These are phyloP conservation scores for Platanthera guangdongensis DNA, from an alignment of 106 monocot species.

Conservation along the genomic window DNA sequence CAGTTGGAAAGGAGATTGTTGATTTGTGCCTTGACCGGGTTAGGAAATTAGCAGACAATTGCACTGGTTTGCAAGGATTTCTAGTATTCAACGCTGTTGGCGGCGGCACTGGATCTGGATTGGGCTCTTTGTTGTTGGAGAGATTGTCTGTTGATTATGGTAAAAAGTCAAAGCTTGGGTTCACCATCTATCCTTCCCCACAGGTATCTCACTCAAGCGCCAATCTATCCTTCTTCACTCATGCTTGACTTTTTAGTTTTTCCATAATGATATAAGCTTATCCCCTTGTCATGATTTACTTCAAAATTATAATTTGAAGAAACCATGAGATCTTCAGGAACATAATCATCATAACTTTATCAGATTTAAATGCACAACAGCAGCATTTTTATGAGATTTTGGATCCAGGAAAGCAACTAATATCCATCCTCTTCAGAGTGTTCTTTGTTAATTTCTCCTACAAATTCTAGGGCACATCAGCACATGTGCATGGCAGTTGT, in stretches of 20 bases:
- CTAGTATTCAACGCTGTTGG: slow-evolving; percentile 21
- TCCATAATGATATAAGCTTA: too few relatives aligned
- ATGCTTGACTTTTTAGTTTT: too few relatives aligned
- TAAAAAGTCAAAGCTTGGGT: slow-evolving; percentile 11
- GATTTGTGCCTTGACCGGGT: slow-evolving; percentile 20
- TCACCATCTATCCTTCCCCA: slow-evolving; percentile 23
- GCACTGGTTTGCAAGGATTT: slow-evolving; percentile 20
- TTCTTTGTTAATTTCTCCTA: not conserved
- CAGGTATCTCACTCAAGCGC: slow-evolving; percentile 1
- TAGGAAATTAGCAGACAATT: slow-evolving; percentile 21
- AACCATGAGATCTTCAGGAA: too few relatives aligned
- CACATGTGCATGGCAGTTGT: not conserved
- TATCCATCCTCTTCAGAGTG: not conserved
- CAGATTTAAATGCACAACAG: too few relatives aligned
- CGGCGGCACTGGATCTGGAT: slow-evolving; percentile 17
- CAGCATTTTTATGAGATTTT: too few relatives aligned
- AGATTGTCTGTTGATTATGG: slow-evolving; percentile 7
- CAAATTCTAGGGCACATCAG: not conserved
- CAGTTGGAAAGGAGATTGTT: slow-evolving; percentile 22
- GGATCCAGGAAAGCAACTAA: not conserved
- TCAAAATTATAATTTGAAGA: too few relatives aligned
- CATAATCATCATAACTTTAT: too few relatives aligned
- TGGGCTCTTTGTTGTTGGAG: slow-evolving; percentile 17
- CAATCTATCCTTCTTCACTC: too few relatives aligned
- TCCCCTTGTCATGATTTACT: too few relatives aligned